phyloP scores from a whole-genome alignment of 768 basidiomycete genomes.

The Omphalotus guepiniiformis region DNA sequence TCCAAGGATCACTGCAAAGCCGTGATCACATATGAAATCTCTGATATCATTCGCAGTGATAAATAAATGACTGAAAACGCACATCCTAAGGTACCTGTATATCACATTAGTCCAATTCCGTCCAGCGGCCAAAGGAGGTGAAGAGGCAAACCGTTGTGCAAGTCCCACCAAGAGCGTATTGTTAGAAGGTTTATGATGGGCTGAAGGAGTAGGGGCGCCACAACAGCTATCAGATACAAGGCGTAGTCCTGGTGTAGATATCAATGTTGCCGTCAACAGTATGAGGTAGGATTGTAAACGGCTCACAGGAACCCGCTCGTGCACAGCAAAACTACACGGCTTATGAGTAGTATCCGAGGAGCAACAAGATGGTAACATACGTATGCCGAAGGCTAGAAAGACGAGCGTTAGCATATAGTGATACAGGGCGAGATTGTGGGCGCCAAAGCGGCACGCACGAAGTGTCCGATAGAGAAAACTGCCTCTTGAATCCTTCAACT shows the following conservation, averaged over 20 bases:
- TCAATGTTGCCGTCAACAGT: conserved; percentile 4
- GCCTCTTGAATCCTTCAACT: conserved; percentile 69
- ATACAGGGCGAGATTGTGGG: neutral
- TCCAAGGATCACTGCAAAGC: conserved; percentile 58
- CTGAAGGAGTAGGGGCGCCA: conserved; percentile 68
- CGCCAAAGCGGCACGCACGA: conserved; percentile 48
- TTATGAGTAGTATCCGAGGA: conserved; percentile 1
- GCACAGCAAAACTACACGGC: conserved; percentile 52
- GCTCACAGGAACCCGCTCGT: conserved; percentile 76
- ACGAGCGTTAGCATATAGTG: neutral
- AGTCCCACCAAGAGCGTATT: conserved; percentile 84
- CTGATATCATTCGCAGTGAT: no score
- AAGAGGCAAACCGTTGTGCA: conserved; percentile 57
- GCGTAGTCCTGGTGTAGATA: conserved; percentile 34
- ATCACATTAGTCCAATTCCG: neutral
- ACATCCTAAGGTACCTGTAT: conserved; percentile 41
- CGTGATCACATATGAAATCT: neutral
- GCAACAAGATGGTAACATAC: conserved; percentile 24
- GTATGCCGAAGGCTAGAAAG: conserved; percentile 33
- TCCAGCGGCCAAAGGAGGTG: conserved; percentile 10
- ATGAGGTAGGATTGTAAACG: conserved; percentile 9
- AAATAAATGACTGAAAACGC: conserved; percentile 8
- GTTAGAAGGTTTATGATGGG: conserved; percentile 66
- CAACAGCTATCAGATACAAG: conserved; percentile 48
- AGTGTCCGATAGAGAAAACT: conserved; percentile 75